Evolutionary conservation across 169 alveolate genomes (phyloP), one percentile per base, ranked within the genome.

Genomic region (Cryptosporidium canis): DNA sequence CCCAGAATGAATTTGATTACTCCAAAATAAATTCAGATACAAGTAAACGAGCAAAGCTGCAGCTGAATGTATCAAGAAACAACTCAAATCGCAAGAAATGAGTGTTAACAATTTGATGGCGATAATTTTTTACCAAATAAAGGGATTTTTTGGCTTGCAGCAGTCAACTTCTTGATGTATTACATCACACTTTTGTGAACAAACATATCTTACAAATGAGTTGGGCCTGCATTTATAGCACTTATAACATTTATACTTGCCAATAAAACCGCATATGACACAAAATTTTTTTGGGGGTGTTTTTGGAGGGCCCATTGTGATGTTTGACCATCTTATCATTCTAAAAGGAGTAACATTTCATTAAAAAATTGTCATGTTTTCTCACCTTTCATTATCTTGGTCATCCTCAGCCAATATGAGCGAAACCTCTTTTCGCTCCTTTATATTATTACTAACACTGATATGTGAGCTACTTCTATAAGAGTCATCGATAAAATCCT

Each of bases 151-250:
- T 6, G 87, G 87, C 43, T 77, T 77, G 21, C 87, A 55, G 41
- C 87, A 77, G 61, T 77, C 87, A 29, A 77, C 70, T 58, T 77
- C 87, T 55, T 61, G 55, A 43, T 77, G 87, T 55, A 77, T 41
- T 9, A 43, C 41, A 37, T 77, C 55, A 77, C 87, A 77, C 55
- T 61, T 55, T 6, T 24, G 61, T 53, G 87, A 77, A 33, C 87
- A 77, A 58, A 77, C 72, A 77, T 77, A 77, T 77, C 87, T 77
- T 58, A 58, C 66, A 58, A 77, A 58, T 2, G 70, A 44, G 72
- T 77, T 77, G 31, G 87, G 72, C 44, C 66, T 77, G 44, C 77
- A 58, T 41, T 55, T 77, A 43, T 37, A 77, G 51, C 87, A 77
- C 43, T 77, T 24, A 58, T 77, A 77, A 29, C 87, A 77, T 77